Conservation (phyloP, 345 rosid species). For the Syzygium grande region DNA sequence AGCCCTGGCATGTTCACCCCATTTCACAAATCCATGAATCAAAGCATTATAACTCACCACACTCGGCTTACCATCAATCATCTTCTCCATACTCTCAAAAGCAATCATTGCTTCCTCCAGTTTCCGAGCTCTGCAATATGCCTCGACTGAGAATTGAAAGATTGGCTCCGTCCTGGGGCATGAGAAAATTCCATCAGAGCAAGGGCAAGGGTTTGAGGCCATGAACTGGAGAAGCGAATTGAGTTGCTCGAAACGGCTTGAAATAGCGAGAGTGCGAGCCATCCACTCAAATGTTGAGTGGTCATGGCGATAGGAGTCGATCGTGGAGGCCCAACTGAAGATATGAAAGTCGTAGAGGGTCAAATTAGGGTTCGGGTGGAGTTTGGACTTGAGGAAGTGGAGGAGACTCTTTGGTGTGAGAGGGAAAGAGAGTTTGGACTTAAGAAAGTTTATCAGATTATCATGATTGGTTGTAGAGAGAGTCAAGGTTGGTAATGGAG, state of each 20-base stretch:
- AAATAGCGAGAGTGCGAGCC: conserved; percentile 55
- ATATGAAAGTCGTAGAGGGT: conserved; percentile 70
- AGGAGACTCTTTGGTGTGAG: conserved; percentile 47
- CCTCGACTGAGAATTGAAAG: conserved; percentile 41
- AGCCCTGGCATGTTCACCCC: conserved; percentile 37
- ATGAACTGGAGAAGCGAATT: conserved; percentile 46
- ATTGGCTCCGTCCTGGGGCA: conserved; percentile 64
- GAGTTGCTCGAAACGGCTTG: conserved; percentile 55
- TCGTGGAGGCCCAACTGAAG: conserved; percentile 68
- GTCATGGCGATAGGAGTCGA: conserved; percentile 76
- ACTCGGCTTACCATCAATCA: conserved; percentile 64
- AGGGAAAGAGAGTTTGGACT: conserved; percentile 35
- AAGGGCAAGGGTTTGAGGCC: conserved; percentile 64
- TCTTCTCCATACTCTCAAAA: conserved; percentile 57
- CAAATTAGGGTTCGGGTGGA: conserved; percentile 65
- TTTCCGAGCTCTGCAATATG: conserved; percentile 51
- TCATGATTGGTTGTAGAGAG: conserved; percentile 45
- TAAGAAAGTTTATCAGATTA: conserved; percentile 43
- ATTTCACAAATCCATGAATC: conserved; percentile 63
- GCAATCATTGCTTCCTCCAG: conserved; percentile 41
- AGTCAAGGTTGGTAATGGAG: conserved; percentile 48
- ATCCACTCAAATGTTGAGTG: conserved; percentile 77
- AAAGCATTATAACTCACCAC: conserved; percentile 50
- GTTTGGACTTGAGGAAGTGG: conserved; percentile 60
- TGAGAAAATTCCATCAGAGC: conserved; percentile 83